Evolutionary conservation across 371 early-diverging fungal species (phyloP).

Genomic region (Nematocida parisii): DNA sequence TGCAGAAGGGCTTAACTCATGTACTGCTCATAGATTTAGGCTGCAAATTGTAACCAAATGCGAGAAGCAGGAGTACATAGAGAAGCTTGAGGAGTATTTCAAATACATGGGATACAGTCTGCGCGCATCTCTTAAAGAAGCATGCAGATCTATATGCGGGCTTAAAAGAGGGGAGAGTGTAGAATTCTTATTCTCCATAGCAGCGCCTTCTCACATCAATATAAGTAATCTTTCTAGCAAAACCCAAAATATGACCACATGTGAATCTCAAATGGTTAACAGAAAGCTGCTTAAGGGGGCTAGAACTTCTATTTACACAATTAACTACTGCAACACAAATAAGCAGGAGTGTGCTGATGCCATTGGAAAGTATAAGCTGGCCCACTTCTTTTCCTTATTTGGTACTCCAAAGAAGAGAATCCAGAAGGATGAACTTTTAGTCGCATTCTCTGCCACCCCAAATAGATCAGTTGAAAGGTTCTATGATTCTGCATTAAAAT

Average conservation of each 20-base stretch:
- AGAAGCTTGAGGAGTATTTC: conserved; percentile 4
- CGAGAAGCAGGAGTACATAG: not conserved
- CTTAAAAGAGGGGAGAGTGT: conserved; percentile 9
- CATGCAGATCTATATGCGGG: not conserved
- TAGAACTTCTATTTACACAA: not conserved
- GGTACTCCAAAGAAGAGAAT: not conserved
- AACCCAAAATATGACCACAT: not conserved
- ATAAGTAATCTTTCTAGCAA: not conserved
- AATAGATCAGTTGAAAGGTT: conserved; percentile 4
- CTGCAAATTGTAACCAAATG: not conserved
- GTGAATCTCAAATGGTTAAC: not conserved
- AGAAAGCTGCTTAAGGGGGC: not conserved
- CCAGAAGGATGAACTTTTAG: not conserved
- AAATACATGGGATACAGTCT: conserved; percentile 24
- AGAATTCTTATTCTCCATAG: not conserved
- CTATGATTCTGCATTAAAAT: not conserved
- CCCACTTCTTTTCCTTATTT: conserved; percentile 26
- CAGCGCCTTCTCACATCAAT: not conserved
- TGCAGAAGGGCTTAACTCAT: conserved; percentile 5
- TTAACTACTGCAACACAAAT: not conserved
- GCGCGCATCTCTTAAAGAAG: conserved; percentile 1
- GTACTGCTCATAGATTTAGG: conserved; percentile 36
- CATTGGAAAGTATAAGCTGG: conserved; percentile 21
- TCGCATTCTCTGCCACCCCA: not conserved
- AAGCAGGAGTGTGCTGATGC: not conserved